A percentile compares a stretch with the other conserved stretches of the same genome.
Conservation (phyloP, 2,329 filamentous ascomycete genomes). For the Didymella pinodella region DNA sequence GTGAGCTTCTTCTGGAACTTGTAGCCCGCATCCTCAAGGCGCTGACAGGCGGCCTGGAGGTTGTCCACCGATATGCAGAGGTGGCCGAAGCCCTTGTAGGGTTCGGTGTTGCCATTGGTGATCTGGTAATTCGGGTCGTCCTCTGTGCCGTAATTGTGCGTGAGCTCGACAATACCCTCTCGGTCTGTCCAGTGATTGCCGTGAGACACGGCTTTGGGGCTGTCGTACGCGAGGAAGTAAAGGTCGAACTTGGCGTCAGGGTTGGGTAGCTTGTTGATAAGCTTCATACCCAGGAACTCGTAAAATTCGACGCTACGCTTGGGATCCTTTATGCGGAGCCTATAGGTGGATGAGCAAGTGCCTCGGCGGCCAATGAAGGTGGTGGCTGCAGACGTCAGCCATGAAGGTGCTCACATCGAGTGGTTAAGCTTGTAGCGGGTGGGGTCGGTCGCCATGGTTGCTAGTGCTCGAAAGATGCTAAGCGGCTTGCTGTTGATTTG, state of each 20-base stretch:
- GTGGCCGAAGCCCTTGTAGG: conserved; percentile 84
- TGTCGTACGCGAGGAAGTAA: conserved; percentile 93
- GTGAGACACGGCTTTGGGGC: conserved; percentile 74
- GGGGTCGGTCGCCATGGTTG: conserved; percentile 65
- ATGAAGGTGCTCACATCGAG: conserved; percentile 54
- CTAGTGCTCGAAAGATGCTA: conserved; percentile 40
- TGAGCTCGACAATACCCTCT: conserved; percentile 88
- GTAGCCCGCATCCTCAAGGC: conserved; percentile 89
- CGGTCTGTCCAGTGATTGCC: conserved; percentile 81
- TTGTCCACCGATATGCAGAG: conserved; percentile 74
- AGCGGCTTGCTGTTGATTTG: conserved; percentile 23
- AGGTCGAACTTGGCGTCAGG: conserved; percentile 92
- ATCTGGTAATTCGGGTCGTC: conserved; percentile 79
- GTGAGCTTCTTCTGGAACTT: conserved; percentile 93
- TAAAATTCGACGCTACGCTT: conserved; percentile 88
- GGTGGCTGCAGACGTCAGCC: conserved; percentile 6
- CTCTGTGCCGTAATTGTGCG: conserved; percentile 88
- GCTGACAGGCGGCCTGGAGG: conserved; percentile 86
- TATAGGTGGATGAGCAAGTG: conserved; percentile 19
- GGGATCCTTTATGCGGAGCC: conserved; percentile 89
- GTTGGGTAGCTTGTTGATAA: conserved; percentile 81
- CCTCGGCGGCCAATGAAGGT: conserved; percentile 13
- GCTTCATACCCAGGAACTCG: conserved; percentile 85
- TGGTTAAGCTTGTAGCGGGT: conserved; percentile 72
- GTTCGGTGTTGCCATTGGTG: conserved; percentile 91